Evolutionary conservation across 331 rosid species (phyloP), one percentile per base, ranked within the genome.

Genomic region (Dryas integrifolia): DNA sequence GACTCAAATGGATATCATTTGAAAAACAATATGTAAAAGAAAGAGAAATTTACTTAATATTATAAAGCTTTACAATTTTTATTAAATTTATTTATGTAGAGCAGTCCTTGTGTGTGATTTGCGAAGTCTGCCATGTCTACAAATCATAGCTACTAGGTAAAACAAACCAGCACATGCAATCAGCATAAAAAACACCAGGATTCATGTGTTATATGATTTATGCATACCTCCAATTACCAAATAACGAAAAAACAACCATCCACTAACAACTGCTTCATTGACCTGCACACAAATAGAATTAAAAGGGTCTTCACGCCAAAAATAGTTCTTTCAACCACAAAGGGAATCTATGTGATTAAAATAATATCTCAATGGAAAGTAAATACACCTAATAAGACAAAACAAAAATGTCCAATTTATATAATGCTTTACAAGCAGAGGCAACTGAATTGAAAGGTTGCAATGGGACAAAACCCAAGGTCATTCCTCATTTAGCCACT

Each of bases 221-320:
- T 81, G 50, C 74, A 71, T 88, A 94, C 98, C 98, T 94, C 98
- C 98, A 77, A 94, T 91, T 47, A 94, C 98, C 85, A 94, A 83
- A 86, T 94, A 94, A 72, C 98, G 96, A 76, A 94, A 94, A 85
- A 94, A 94, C 88, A 94, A 79, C 98, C 98, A 94, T 70, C 98
- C 97, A 44, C 89, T 44, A 64, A 94, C 97, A 77, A 94, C 98
- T 5, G 97, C 98, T 91, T 94, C 98, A 75, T 82, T 89, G 81
- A 94, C 89, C 98, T 94, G 80, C 56, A 82, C 66, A 72, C 16
- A 78, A 65, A 69, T 70, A 56, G 70, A 72, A 79, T 56, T 56
- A 70, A 53, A 83, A 13, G 49, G 63, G 59, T 58, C 14, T 35
- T 35, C 45, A 48, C 9, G 46, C 43, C 11, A 26, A 56, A 71